These are phyloP conservation scores for Taxillus chinensis DNA, from an alignment of 164 flowering plant genomes.

Conservation along the genomic window DNA sequence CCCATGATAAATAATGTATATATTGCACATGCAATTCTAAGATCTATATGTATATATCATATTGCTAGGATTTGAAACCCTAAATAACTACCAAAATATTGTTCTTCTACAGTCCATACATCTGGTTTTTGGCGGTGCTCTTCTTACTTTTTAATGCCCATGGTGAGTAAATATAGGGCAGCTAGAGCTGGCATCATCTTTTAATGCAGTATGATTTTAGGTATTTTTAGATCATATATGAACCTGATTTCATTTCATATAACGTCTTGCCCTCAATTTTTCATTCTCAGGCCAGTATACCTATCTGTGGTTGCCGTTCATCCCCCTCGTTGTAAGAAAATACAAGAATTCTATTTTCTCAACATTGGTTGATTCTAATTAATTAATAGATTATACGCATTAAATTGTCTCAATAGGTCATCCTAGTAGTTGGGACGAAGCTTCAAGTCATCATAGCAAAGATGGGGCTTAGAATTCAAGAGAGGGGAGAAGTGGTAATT, in stretches of 20 bases:
- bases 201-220: not conserved
- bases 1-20: no score
- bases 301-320: constrained; percentile 68
- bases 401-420: constrained; percentile 29
- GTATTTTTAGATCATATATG: no score
- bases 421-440: constrained; percentile 78
- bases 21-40: no score
- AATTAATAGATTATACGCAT: not conserved
- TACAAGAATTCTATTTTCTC: not conserved
- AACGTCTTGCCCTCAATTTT: no score
- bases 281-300: constrained; percentile 48
- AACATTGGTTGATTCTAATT: not conserved
- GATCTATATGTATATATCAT: no score
- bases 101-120: constrained; percentile 38
- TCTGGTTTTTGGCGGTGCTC: constrained; percentile 64
- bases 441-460: constrained; percentile 78
- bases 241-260: no score
- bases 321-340: constrained; percentile 63
- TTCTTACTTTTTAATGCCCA: constrained; percentile 60
- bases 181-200: not conserved
- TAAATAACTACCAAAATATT: not conserved
- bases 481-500: constrained; percentile 59
- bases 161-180: constrained; percentile 28
- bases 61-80: no score
- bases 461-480: constrained; percentile 70